Percentiles rank a stretch among this genome's conserved stretches.
Conservation (phyloP, 2,329 filamentous ascomycete species). For the Teratosphaeria gauchensis region DNA sequence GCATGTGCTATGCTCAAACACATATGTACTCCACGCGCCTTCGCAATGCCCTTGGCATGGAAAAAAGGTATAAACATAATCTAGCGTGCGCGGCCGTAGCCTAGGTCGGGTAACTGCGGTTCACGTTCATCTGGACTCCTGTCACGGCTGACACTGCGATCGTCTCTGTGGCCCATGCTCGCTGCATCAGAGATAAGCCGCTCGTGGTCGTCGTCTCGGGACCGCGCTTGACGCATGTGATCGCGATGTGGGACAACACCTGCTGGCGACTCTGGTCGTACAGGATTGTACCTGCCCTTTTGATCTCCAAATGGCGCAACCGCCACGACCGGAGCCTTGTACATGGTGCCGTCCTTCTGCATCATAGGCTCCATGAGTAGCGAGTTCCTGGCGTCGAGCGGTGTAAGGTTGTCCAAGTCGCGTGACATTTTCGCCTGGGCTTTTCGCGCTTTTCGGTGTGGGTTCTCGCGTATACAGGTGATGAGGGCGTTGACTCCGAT, state of each 20-base stretch:
- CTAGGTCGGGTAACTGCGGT: constrained; percentile 17
- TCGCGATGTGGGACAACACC: constrained; percentile 3
- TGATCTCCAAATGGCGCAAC: constrained; percentile 20
- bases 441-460: constrained; percentile 79
- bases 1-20: background rate
- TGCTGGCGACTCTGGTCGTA: constrained; percentile 14
- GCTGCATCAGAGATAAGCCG: constrained; percentile 23
- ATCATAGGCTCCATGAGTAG: constrained; percentile 58
- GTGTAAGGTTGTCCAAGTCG: constrained; percentile 73
- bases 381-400: constrained; percentile 77
- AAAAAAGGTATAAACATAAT: background rate
- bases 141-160: constrained; percentile 11
- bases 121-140: constrained; percentile 17
- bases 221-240: constrained; percentile 7
- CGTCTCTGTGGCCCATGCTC: constrained; percentile 20
- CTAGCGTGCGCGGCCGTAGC: background rate
- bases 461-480: constrained; percentile 75
- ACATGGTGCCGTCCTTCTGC: constrained; percentile 24
- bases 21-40: background rate
- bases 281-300: constrained; percentile 25
- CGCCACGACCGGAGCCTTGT: constrained; percentile 24
- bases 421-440: constrained; percentile 65
- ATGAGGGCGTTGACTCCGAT: constrained; percentile 85
- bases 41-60: background rate
- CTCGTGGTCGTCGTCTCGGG: constrained; percentile 19